Conservation (phyloP, 768 basidiomycete genomes). For the Pholiota conissans region DNA sequence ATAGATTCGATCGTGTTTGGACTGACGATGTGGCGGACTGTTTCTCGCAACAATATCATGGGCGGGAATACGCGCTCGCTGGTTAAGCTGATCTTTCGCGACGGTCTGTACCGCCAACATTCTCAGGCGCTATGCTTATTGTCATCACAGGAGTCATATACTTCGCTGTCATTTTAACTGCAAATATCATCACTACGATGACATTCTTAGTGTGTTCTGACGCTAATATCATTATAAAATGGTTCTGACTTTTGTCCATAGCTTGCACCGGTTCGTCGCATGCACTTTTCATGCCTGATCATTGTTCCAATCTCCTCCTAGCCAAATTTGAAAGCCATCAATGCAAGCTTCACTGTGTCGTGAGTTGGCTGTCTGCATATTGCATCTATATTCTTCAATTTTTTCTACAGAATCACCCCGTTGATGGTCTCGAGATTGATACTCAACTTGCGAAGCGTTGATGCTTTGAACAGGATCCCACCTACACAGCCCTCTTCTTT, state of each 20-base stretch:
- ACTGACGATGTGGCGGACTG: slow-evolving; percentile 28
- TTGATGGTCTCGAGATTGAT: slow-evolving; percentile 38
- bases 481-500: no score
- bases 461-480: neutral
- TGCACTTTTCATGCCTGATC: neutral
- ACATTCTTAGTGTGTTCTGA: slow-evolving; percentile 29
- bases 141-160: slow-evolving; percentile 28
- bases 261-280: slow-evolving; percentile 25
- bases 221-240: no score
- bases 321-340: slow-evolving; percentile 36
- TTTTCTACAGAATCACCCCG: slow-evolving; percentile 36
- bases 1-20: slow-evolving; percentile 32
- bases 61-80: slow-evolving; percentile 19
- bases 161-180: slow-evolving; percentile 32
- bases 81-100: slow-evolving; percentile 30
- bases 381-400: no score
- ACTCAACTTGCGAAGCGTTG: slow-evolving; percentile 29
- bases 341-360: slow-evolving; percentile 39
- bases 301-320: slow-evolving; percentile 2
- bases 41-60: slow-evolving; percentile 15
- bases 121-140: neutral
- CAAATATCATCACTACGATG: slow-evolving; percentile 31
- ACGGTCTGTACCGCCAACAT: slow-evolving; percentile 26
- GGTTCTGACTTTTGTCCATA: slow-evolving; percentile 12
- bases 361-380: no score